Percentiles rank a stretch among this genome's conserved stretches.
phyloP scores from a whole-genome alignment of 1,284 basidiomycete species.

The Cryptococcus amylolentus region DNA sequence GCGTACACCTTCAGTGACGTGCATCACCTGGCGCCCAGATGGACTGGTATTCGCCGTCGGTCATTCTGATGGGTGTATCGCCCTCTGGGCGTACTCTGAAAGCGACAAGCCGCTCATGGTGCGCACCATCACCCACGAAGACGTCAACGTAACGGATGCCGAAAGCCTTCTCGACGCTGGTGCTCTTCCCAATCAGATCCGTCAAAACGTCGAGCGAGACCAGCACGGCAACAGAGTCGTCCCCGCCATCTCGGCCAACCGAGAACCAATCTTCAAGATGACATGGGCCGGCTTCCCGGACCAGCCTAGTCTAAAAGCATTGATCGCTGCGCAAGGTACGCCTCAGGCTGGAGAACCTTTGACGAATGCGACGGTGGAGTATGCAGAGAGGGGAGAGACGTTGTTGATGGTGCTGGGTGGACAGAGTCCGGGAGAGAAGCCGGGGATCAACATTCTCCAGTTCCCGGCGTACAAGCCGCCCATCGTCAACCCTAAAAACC shows the following conservation, averaged over 20 bases:
- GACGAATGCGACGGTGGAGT: conserved; percentile 43
- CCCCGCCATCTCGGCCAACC: conserved; percentile 32
- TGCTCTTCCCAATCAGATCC: conserved; percentile 44
- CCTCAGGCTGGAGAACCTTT: conserved; percentile 30
- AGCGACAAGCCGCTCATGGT: conserved; percentile 75
- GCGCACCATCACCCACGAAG: conserved; percentile 60
- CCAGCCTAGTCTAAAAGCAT: conserved; percentile 34
- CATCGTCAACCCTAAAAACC: conserved; percentile 9
- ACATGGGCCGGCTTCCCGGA: conserved; percentile 75
- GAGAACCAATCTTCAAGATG: conserved; percentile 85
- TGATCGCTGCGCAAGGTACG: conserved; percentile 32
- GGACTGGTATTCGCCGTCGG: conserved; percentile 53
- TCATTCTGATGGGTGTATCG: conserved; percentile 79
- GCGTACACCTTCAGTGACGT: conserved; percentile 68
- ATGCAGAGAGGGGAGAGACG: conserved; percentile 60
- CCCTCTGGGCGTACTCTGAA: conserved; percentile 81
- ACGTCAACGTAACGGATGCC: conserved; percentile 52
- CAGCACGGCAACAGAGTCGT: conserved; percentile 13
- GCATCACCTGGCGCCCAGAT: conserved; percentile 63
- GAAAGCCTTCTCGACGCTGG: conserved; percentile 49
- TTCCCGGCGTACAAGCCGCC: conserved; percentile 69
- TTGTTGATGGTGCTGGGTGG: conserved; percentile 77
- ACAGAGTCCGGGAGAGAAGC: conserved; percentile 56
- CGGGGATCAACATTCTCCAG: conserved; percentile 67
- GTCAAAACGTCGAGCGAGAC: conserved; percentile 9